Evolutionary conservation across 768 basidiomycete genomes (phyloP), one percentile per base, ranked within the genome.

Genomic region (Coprinopsis marcescibilis): DNA sequence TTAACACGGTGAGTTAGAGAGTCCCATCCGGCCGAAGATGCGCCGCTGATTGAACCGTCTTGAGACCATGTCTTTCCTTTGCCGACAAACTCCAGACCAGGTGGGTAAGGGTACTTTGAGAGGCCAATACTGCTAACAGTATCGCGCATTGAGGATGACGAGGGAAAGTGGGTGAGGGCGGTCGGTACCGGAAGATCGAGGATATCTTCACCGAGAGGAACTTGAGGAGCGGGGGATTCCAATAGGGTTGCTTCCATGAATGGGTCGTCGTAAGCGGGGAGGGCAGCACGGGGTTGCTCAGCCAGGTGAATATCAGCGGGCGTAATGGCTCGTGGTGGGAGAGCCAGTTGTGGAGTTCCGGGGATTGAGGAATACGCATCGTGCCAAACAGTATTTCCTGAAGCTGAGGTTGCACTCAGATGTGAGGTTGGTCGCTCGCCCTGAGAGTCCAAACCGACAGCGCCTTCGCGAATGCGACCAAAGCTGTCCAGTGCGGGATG

Each of bases 311-410:
- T 7, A 27, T 60, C 65, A 3, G 68, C 63, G 27, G 77, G 75
- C 2, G 77, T 75, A 46, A 75, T 41, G 7, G 75, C 78, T 29
- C 74, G 64, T 4, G 72, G 74, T 7, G 70, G 69, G 38, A 73
- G 70, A 1, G 68, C 52, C 35, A 71, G 46, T 1, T 65, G 55
- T 4, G 71, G 70, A 6, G 70, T 71, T 33, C 60, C 62, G 17
- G 77, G 73, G 13, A 66, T 29, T 2, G 78, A 77, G 0, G 81
- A 81, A 3, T 61, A 48, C 0, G 84, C 83, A 55, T 85, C 83
- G 50, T 80, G 78, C 53, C 80, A 86, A 2, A 81, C 54, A 0
- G 81, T 83, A 24, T 65, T 71, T 3, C 76, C 81, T 1, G 76
- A 78, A 12, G 25, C 48, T 7, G 33, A 26, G 11, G 66, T 49